Base-by-base conservation (phyloP, 1,284 basidiomycete genomes). In the Leccinum variabile region DNA sequence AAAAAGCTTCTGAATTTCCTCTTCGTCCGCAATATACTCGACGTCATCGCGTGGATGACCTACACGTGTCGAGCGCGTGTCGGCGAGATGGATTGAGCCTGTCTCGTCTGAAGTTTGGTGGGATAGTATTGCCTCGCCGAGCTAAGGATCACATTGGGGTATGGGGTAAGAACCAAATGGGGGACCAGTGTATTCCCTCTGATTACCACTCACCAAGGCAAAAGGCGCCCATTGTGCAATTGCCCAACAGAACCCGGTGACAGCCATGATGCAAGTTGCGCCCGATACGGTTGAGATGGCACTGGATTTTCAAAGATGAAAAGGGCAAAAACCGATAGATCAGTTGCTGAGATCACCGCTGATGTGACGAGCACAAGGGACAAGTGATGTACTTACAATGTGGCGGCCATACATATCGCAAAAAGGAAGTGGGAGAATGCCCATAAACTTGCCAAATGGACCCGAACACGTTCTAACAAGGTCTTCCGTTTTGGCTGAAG, bases 141-240 rank as follows among this genome's bases (percentile, higher is more conserved):
- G 82, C 90, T 91, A 66, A 32, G 41, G 46, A 54, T 35, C 49
- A 25, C 59, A 61, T 65, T 63, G 69, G 70, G 67, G 68, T 71
- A 69, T 62, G 70, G 71, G 72, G 73, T 73, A 70, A 73, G 60
- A 54, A 59, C 52, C 8, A 46, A 39, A 41, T 25, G 25, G 30
- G 14, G 28, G 10, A 57, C 25, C 11, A 61, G 25, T 50, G 37
- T 33, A 53, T 25, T 44, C 18, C 44, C 39, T 37, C 57, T 39
- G 64, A 56, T 55, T 63, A 32, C 30, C 5, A 78, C 85, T 63
- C 67, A 91, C 90, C 70, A 92, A 74, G 1, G 90, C 84, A 73
- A 90, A 92, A 3, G 90, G 90, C 9, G 84, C 90, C 92, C 92
- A 94, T 74, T 87, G 86, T 0, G 87, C 85, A 59, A 94, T 82